Evolutionary conservation across 2,329 filamentous ascomycete genomes (phyloP), one percentile per base, ranked within the genome.

Genomic region (Biscogniauxia marginata): DNA sequence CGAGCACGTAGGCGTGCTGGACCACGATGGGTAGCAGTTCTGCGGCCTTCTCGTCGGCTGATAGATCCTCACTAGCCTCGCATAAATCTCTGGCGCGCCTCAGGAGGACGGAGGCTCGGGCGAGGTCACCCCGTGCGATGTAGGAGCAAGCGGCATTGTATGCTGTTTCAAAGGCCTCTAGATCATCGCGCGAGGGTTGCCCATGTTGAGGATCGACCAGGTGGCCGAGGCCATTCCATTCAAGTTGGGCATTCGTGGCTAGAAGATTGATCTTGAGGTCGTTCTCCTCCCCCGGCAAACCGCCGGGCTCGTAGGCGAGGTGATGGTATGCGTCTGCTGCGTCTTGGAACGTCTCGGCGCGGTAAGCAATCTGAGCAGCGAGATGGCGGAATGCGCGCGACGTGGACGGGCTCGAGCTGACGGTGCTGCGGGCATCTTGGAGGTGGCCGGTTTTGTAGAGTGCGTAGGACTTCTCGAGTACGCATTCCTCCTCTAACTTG

Each of bases 121-220:
- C 79, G 39, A 90, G 77, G 63, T 90, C 86, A 7, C 85, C 87
- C 48, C 84, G 79, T 13, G 88, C 88, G 65, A 95, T 86, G 70
- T 84, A 85, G 19, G 81, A 81, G 70, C 90, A 93, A 7, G 89
- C 90, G 21, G 85, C 82, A 71, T 96, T 96, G 75, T 90, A 96
- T 9, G 89, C 87, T 22, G 88, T 87, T 75, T 95, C 91, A 64
- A 95, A 95, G 1, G 87, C 84, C 60, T 92, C 88, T 22, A 89
- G 74, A 64, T 90, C 84, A 58, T 86, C 84, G 56, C 80, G 76
- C 6, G 75, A 74, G 7, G 81, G 77, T 67, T 83, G 77, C 66
- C 83, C 84, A 71, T 83, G 82, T 62, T 77, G 77, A 30, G 72
- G 68, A n/a, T 74, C 71, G 43, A 81, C 76, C 44, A 80, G 66